Conservation (phyloP, 805 yeast species). For the Komagataella mondaviorum region DNA sequence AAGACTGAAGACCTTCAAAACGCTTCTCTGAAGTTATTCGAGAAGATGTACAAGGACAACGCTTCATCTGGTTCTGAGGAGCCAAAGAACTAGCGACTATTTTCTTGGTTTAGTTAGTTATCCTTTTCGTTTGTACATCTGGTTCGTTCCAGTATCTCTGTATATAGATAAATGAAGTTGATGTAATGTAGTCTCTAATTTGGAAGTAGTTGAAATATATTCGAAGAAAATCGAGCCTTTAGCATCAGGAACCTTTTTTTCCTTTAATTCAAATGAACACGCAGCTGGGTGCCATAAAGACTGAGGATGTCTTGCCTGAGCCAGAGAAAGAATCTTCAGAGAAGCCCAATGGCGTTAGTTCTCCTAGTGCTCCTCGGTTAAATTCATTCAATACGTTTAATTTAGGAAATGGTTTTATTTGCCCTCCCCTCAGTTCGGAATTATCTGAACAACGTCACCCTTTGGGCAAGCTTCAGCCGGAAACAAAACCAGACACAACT, state of each 20-base stretch:
- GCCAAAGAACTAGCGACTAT: constrained; percentile 8
- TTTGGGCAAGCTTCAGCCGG: not conserved
- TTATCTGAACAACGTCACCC: not conserved
- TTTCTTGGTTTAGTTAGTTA: not conserved
- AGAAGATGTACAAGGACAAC: constrained; percentile 42
- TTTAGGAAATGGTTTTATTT: not conserved
- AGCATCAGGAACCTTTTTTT: not conserved
- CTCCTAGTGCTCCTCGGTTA: not conserved
- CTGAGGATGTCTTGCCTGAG: not conserved
- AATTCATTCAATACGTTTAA: not conserved
- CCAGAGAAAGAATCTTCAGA: not conserved
- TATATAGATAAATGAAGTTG: not conserved
- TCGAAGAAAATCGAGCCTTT: not conserved
- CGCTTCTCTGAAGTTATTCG: constrained; percentile 64
- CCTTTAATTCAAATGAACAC: not conserved
- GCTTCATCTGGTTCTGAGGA: constrained; percentile 5
- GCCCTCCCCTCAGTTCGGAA: not conserved
- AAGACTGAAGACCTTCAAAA: constrained; percentile 67
- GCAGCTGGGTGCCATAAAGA: not conserved
- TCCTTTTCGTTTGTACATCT: not conserved
- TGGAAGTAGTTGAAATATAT: not conserved
- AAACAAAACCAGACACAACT: not conserved
- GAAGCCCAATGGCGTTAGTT: not conserved
- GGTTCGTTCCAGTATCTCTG: not conserved
- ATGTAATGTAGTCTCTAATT: not conserved